phyloP scores from a whole-genome alignment of 768 basidiomycete genomes.

The Dentipellis fragilis region DNA sequence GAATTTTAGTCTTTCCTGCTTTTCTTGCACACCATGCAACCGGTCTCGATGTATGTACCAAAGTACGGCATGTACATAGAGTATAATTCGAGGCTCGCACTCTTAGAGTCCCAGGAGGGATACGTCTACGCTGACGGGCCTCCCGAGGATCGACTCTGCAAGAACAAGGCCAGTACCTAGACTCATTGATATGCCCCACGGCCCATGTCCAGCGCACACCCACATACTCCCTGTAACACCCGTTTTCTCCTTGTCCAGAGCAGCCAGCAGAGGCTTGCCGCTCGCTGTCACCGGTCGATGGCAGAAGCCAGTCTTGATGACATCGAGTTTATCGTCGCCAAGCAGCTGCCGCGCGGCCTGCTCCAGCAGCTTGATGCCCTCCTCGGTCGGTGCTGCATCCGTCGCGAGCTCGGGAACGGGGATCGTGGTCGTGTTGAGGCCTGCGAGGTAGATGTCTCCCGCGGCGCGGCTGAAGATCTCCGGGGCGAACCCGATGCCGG shows the following conservation, averaged over 20 bases:
- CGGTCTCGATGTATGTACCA: background rate
- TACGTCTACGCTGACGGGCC: constrained; percentile 20
- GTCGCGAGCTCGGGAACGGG: constrained; percentile 18
- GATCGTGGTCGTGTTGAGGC: constrained; percentile 18
- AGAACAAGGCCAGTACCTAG: constrained; percentile 23
- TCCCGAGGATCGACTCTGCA: constrained; percentile 20
- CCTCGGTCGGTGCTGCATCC: constrained; percentile 6
- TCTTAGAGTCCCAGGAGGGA: background rate
- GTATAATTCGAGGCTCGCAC: background rate
- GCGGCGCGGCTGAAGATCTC: constrained; percentile 22
- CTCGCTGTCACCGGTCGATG: constrained; percentile 25
- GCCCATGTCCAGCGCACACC: constrained; percentile 27
- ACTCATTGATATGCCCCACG: constrained; percentile 27
- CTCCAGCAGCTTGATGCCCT: constrained; percentile 7
- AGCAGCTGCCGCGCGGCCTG: constrained; percentile 10
- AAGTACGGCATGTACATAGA: background rate
- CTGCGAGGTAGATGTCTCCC: constrained; percentile 24
- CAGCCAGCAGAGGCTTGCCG: constrained; percentile 23
- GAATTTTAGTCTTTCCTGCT: background rate
- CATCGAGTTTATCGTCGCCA: constrained; percentile 16
- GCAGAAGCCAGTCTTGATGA: constrained; percentile 21
- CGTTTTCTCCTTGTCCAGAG: constrained; percentile 18
- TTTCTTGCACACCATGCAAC: background rate
- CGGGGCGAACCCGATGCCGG: constrained; percentile 18
- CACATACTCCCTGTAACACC: constrained; percentile 20